Base-by-base conservation (phyloP, 163 green algal genomes). In the Scenedesmus sp. region DNA sequence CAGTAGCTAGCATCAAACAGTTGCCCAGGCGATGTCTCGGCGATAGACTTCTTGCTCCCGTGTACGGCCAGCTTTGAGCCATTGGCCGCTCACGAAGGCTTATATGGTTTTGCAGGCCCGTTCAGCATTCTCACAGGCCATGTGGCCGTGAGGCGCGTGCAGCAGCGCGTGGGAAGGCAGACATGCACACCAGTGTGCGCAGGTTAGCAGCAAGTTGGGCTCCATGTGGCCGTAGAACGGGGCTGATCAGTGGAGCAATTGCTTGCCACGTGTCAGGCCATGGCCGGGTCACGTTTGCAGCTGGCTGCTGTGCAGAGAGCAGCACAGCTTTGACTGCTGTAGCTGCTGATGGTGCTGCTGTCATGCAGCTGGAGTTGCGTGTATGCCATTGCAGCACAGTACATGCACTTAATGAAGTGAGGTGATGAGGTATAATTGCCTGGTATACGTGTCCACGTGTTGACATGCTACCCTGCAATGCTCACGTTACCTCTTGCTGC, bases 151-250 rank as follows among this genome's bases (percentile, higher is more conserved):
- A 59, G 86, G 42, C 46, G 86, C 86, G 86, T 85, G 70, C 86
- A 85, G 42, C 35, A 59, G 43, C 68, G 68, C 43, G n/a, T 72
- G 22, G 61, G 65, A 26, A 72, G 85, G 68, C 85, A 90, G 68
- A 73, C 44, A 30, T 72, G 85, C 83, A 80, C 83, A 42, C 37
- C 83, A 81, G 37, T 88, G 37, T 90, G 85, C 85, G 46, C 70
- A 90, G 85, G 85, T 90, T 33, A 43, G 85, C n/a, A 73, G 46
- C 65, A 59, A 49, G 13, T n/a, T 46, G 10, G n/a, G 72, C 35
- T 43, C 72, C 10, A 49, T 9, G 13, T 51, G n/a, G 37, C 24
- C 78, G 78, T 18, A 76, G 65, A 22, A 76, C 2, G 30, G 65
- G 9, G 65, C 65, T 40, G 4, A 33, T 3, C 26, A 7, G 5